A percentile compares a stretch with the other conserved stretches of the same genome.
Conservation (phyloP, 2,329 filamentous ascomycete genomes). For the Penicillium sp. region DNA sequence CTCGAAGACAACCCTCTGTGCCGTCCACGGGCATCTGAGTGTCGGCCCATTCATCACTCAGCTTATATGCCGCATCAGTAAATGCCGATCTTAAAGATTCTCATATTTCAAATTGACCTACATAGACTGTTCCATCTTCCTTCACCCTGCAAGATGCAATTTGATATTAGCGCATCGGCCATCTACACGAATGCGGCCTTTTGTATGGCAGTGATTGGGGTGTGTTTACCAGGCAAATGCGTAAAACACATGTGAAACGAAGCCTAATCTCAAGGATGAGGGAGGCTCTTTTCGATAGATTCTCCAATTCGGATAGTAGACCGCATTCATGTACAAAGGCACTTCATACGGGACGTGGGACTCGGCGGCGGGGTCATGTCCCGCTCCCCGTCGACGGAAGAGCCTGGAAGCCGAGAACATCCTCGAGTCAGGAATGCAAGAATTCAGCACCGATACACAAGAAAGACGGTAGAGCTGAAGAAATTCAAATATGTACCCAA, state of each 20-base stretch:
- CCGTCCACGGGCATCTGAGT: slow-evolving; percentile 68
- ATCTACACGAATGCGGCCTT: slow-evolving; percentile 11
- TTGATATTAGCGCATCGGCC: slow-evolving; percentile 24
- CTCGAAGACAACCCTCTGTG: slow-evolving; percentile 65
- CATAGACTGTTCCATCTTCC: slow-evolving; percentile 69
- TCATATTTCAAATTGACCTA: slow-evolving; percentile 45
- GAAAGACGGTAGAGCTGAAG: background rate
- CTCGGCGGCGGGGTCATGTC: slow-evolving; percentile 17
- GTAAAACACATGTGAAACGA: slow-evolving; percentile 78
- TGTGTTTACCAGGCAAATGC: slow-evolving; percentile 63
- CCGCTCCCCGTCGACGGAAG: slow-evolving; percentile 19
- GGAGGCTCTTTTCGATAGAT: slow-evolving; percentile 71
- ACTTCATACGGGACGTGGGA: slow-evolving; percentile 32
- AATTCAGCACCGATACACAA: background rate
- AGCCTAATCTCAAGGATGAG: slow-evolving; percentile 67
- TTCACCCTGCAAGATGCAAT: slow-evolving; percentile 53
- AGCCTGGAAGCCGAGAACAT: slow-evolving; percentile 23
- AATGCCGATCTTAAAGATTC: background rate
- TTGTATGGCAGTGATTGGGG: slow-evolving; percentile 17
- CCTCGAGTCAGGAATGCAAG: background rate
- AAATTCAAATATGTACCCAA: background rate
- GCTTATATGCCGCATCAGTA: slow-evolving; percentile 44
- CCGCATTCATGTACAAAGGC: slow-evolving; percentile 59
- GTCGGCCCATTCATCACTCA: slow-evolving; percentile 77
- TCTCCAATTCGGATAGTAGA: slow-evolving; percentile 78